Percentiles rank a stretch among this genome's conserved stretches.
These are phyloP conservation scores for Xanthoceras sorbifolium DNA, from an alignment of 345 rosid species.

Conservation along the genomic window DNA sequence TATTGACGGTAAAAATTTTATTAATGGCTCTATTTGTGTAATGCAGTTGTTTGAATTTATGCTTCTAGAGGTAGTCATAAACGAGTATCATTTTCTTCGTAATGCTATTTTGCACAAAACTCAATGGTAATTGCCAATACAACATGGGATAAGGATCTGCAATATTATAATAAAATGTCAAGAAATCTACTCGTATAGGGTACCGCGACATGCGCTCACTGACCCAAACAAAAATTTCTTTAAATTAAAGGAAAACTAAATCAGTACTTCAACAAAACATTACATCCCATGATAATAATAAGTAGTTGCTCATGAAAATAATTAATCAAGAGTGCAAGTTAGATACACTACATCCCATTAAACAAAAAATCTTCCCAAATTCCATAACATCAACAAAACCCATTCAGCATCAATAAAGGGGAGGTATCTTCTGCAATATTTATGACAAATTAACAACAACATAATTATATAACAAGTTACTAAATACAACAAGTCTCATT, in stretches of 20 bases:
- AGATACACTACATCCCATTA: neutral
- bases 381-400: neutral
- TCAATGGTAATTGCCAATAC: no score
- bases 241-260: neutral
- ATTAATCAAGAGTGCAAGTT: neutral
- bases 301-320: neutral
- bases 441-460: neutral
- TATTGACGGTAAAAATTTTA: no score
- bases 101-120: no score
- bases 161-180: no score
- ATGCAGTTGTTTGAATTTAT: no score
- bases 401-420: neutral
- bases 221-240: neutral
- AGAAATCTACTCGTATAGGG: no score
- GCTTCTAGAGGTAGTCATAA: no score
- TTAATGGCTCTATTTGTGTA: no score
- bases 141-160: no score
- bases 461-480: neutral
- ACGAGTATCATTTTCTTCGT: no score
- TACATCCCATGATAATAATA: slow-evolving; percentile 1
- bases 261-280: neutral
- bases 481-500: neutral
- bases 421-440: neutral
- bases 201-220: no score
- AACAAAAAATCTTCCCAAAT: neutral